Base-by-base conservation (phyloP, 345 rosid species). In the Syzygium jambos region DNA sequence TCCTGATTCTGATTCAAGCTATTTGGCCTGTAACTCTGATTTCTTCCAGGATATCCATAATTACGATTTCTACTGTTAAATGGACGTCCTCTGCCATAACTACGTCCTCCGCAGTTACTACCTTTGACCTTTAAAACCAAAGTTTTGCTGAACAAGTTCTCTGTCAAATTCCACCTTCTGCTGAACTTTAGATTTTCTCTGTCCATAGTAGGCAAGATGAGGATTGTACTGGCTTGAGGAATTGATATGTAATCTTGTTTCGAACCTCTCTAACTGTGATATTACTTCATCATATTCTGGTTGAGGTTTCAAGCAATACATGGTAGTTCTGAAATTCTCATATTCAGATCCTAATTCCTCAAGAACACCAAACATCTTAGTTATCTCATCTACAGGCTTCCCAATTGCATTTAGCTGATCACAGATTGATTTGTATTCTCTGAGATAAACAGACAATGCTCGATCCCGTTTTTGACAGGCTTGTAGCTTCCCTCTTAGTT, bases 1-100 rank as follows among this genome's bases (percentile, higher is more conserved):
- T 21, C 25, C 1, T 54, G 4, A 19, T 2, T 23, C 19, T 21
- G 4, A 3, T 54, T 21, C 4, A 21, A 7, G 4, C 21, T 54
- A 54, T 21, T 54, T 21, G 11, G 0, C 21, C 4, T 54, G 11
- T 21, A 54, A 0, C 25, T 21, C 0, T 6, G 0, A 19, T 54
- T 3, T 54, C 10, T 54, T 54, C 57, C 0, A 54, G 1, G 23
- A 7, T 54, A 54, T 54, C 4, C 2, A 3, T 54, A 54, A 1
- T 10, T 3, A 21, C 23, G 11, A 54, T 7, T 3, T 54, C 25
- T 21, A 54, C 21, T 54, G 8, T 54, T 9, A 54, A 54, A 21
- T 34, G 1, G 8, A 6, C 11, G 4, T 54, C 25, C 0, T 54
- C 25, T 54, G 19, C 57, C 25, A 54, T 54, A 54, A 21, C 0